phyloP scores from a whole-genome alignment of 2,329 filamentous ascomycete species.

The Trichoderma lentiforme region DNA sequence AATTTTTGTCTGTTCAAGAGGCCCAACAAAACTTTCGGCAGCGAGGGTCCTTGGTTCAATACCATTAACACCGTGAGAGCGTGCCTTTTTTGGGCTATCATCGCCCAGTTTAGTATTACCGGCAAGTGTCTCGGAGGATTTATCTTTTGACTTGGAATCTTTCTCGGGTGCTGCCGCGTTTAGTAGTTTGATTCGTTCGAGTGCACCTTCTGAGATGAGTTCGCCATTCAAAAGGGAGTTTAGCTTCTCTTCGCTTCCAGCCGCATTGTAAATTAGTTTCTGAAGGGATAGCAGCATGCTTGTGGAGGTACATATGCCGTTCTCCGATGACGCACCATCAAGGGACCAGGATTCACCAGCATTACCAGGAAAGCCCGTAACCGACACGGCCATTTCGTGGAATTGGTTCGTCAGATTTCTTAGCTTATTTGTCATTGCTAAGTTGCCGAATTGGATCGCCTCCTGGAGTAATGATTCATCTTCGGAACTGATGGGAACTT shows the following conservation, averaged over 20 bases:
- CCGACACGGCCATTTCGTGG: constrained; percentile 74
- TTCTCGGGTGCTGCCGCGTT: constrained; percentile 19
- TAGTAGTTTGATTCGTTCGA: constrained; percentile 35
- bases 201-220: constrained; percentile 38
- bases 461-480: constrained; percentile 61
- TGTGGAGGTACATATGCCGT: constrained; percentile 48
- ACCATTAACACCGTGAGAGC: constrained; percentile 29
- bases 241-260: constrained; percentile 43
- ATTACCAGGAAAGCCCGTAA: constrained; percentile 63
- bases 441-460: constrained; percentile 63
- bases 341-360: constrained; percentile 67
- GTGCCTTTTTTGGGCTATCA: constrained; percentile 33
- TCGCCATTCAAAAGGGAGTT: constrained; percentile 48
- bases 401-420: constrained; percentile 66
- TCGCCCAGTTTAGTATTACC: constrained; percentile 45
- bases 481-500: constrained; percentile 53
- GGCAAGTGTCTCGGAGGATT: constrained; percentile 31
- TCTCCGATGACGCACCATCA: constrained; percentile 43
- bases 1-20: constrained; percentile 59
- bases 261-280: constrained; percentile 46
- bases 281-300: constrained; percentile 52
- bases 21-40: constrained; percentile 33
- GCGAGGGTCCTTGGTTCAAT: constrained; percentile 24
- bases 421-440: constrained; percentile 56
- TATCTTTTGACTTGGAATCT: constrained; percentile 16